These are phyloP conservation scores for Boeremia exigua DNA, from an alignment of 2,329 filamentous ascomycete genomes.

Conservation along the genomic window DNA sequence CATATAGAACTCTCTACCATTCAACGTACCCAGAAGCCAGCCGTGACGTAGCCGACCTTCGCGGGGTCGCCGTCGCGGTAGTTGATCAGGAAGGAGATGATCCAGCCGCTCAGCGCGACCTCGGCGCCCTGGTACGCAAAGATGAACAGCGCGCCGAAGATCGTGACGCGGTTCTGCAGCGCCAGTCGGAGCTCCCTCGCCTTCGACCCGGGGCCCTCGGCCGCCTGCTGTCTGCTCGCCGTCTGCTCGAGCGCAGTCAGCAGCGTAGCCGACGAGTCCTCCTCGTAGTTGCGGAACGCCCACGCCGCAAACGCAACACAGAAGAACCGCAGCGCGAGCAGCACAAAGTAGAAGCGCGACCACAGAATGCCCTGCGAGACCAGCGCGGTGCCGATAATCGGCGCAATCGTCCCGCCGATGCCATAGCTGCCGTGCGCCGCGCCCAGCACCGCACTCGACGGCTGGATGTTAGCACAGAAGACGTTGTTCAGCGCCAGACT, in stretches of 20 bases:
- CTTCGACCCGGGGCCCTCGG: conserved; percentile 50
- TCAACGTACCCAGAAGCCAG: conserved; percentile 65
- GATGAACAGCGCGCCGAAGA: conserved; percentile 80
- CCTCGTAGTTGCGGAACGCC: conserved; percentile 74
- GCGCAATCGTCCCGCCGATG: conserved; percentile 62
- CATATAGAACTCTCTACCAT: no score
- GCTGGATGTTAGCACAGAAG: conserved; percentile 61
- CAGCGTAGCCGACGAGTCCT: conserved; percentile 59
- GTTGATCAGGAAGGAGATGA: conserved; percentile 82
- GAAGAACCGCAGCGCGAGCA: conserved; percentile 62
- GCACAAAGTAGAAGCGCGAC: conserved; percentile 76
- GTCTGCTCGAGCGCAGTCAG: conserved; percentile 53
- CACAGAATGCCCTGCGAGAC: conserved; percentile 67
- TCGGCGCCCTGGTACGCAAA: conserved; percentile 87
- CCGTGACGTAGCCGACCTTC: conserved; percentile 79
- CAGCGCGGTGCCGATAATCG: conserved; percentile 76
- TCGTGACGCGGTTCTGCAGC: conserved; percentile 63
- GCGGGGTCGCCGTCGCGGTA: conserved; percentile 72
- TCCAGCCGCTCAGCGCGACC: conserved; percentile 84
- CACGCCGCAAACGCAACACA: conserved; percentile 67
- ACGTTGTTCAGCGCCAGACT: conserved; percentile 63
- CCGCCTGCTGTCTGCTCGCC: conserved; percentile 48
- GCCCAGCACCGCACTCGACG: conserved; percentile 62
- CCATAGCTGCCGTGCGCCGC: conserved; percentile 69
- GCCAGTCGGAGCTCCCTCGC: conserved; percentile 58